These are phyloP conservation scores for Mycocentrospora acerina DNA, from an alignment of 2,329 filamentous ascomycete species.

Conservation along the genomic window DNA sequence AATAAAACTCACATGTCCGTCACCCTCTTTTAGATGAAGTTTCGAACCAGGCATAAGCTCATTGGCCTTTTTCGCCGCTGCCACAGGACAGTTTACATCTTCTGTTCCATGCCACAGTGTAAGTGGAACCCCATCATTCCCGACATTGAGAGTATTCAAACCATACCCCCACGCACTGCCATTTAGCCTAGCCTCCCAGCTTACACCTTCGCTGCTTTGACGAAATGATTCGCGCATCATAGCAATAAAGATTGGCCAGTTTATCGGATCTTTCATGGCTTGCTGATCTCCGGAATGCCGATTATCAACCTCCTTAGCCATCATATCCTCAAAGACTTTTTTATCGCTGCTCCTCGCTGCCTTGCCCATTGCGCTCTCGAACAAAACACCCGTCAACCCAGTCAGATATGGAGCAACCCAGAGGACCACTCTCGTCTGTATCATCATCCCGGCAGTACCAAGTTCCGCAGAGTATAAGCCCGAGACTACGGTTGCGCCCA, in stretches of 20 bases:
- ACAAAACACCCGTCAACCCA: slow-evolving; percentile 17
- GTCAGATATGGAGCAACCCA: slow-evolving; percentile 30
- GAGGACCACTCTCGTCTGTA: slow-evolving; percentile 20
- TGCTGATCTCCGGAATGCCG: slow-evolving; percentile 22
- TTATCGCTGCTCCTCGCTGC: slow-evolving; percentile 27
- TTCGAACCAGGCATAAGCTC: slow-evolving; percentile 22
- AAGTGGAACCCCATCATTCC: slow-evolving; percentile 17
- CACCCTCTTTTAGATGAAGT: slow-evolving; percentile 23
- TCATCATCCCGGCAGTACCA: slow-evolving; percentile 31
- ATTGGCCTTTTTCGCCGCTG: slow-evolving; percentile 26
- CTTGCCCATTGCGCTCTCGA: slow-evolving; percentile 28
- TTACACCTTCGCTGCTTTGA: slow-evolving; percentile 27
- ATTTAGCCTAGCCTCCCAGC: slow-evolving; percentile 32
- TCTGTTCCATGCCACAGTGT: slow-evolving; percentile 38
- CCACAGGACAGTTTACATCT: slow-evolving; percentile 30
- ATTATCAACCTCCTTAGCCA: slow-evolving; percentile 21
- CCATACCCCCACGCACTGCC: slow-evolving; percentile 37
- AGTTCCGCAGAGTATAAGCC: slow-evolving; percentile 28
- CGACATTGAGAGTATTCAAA: slow-evolving; percentile 26
- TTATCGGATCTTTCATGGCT: slow-evolving; percentile 21
- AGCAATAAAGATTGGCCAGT: slow-evolving; percentile 26
- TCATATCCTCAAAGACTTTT: slow-evolving; percentile 25
- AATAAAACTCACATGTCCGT: slow-evolving; percentile 29
- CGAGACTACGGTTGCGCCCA: slow-evolving; percentile 26
- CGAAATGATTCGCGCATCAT: slow-evolving; percentile 28